Base-by-base conservation (phyloP, 306 rosid species). In the Elaeagnus macrophylla region DNA sequence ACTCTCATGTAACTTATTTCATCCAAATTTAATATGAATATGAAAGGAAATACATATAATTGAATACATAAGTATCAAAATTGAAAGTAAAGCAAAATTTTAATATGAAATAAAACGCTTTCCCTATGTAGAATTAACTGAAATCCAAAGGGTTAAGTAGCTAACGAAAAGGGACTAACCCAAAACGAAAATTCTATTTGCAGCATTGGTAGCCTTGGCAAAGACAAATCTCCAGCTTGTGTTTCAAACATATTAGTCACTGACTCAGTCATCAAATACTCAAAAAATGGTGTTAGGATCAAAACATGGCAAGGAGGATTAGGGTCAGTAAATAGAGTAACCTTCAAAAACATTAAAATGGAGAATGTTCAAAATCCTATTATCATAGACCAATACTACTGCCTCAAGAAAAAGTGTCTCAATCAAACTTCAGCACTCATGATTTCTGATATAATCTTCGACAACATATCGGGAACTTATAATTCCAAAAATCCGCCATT, bases 251-350 rank as follows among this genome's bases (percentile, higher is more conserved):
- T 88, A 48, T 77, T 88, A 1, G 88, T 77, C 12, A 70, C 74
- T 20, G 96, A 84, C 48, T 81, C 94, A 0, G 63, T 62, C 19
- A 84, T 88, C 49, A 81, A 73, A 48, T 10, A 59, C 52, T 73
- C 94, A 6, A 81, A 77, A 20, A 79, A 88, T 9, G 94, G 94
- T 11, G 87, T 84, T 10, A 71, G 87, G 53, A 79, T 88, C 56
- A 81, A 88, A 77, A 81, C 90, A 67, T 81, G 90, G 90, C 90
- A 88, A 64, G 94, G 88, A 2, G 88, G 94, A 56, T 84, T 73
- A 48, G 88, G 96, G 59, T 70, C 85, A 1, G 88, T 84, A 54
- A 69, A 75, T 60, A 54, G 81, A 51, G 72, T 84, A 17, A 77
- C 74, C 61, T 84, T 84, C 76, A 67, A 67, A 11, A 79, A 73